Evolutionary conservation across 1,284 basidiomycete species (phyloP), one percentile per base, ranked within the genome.

Genomic region (Malassezia sympodialis): DNA sequence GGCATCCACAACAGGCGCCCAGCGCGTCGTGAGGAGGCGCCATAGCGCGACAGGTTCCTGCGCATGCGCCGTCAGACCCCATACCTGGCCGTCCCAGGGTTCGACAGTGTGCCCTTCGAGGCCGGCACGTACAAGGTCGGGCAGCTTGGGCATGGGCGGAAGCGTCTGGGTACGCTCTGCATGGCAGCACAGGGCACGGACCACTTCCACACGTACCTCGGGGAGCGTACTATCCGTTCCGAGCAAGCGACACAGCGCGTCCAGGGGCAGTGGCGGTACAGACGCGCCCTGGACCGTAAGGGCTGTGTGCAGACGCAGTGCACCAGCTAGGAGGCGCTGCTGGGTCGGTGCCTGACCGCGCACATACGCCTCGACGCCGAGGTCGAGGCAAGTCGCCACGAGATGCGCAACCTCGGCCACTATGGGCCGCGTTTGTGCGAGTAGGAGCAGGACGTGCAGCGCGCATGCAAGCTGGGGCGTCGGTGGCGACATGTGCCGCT

Each of bases 21-120:
- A 66, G 0, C 65, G 59, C 31, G 53, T 61, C 8, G 64, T 61
- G 12, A 63, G 11, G n/a, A 59, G 48, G 32, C 63, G 46, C 65
- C 61, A 68, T 11, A 65, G 27, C 1, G 60, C 59, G 26, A 51
- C 27, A 15, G 53, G 49, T 4, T 32, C 30, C 4, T 23, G 24
- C 0, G 30, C 28, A n/a, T 15, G 12, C 6, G 8, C 31, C 10
- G 14, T n/a, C 12, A 52, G 17, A 5, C 50, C 56, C 26, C 42
- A 32, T 3, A 49, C 24, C 24, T 58, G 56, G 34, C 56, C 56
- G 11, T 58, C 50, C 56, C 56, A 58, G 2, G 31, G 11, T 6
- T 26, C 31, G 24, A 12, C 7, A 7, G 15, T 14, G 2, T 3
- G 15, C 7, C n/a, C 23, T 3, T 8, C 14, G 24, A 27, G 41